These are phyloP conservation scores for Diospyros lotus DNA, from an alignment of 148 eudicot species.

Conservation along the genomic window DNA sequence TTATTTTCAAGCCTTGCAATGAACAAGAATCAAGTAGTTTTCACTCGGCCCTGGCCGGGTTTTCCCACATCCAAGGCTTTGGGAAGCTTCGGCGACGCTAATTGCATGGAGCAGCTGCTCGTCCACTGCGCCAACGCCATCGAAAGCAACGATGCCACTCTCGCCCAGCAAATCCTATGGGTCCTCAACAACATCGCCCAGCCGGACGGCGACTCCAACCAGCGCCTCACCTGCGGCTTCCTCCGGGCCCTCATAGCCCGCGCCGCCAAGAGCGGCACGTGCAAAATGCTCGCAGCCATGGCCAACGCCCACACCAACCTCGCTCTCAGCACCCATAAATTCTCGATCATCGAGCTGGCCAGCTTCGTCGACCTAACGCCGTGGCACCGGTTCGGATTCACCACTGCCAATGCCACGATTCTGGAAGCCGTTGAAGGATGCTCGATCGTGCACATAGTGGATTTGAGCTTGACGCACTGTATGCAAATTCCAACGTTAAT, in stretches of 20 bases:
- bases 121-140: slow-evolving; percentile 91
- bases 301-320: slow-evolving; percentile 18
- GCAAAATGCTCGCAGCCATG: slow-evolving; percentile 31
- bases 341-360: slow-evolving; percentile 69
- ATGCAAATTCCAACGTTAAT: slow-evolving; percentile 94
- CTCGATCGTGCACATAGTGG: slow-evolving; percentile 59
- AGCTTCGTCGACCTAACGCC: slow-evolving; percentile 85
- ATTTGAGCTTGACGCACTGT: slow-evolving; percentile 75
- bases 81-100: slow-evolving; percentile 48
- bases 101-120: slow-evolving; percentile 77
- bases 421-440: slow-evolving; percentile 56
- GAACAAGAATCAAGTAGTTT: slow-evolving; percentile 31
- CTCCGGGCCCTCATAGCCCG: slow-evolving; percentile 76
- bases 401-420: slow-evolving; percentile 73
- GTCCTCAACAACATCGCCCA: slow-evolving; percentile 84
- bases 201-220: slow-evolving; percentile 75
- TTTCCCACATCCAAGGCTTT: slow-evolving; percentile 29
- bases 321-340: slow-evolving; percentile 32
- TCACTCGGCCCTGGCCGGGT: slow-evolving; percentile 44
- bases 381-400: slow-evolving; percentile 91
- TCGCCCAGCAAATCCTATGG: slow-evolving; percentile 87
- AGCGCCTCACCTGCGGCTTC: slow-evolving; percentile 75
- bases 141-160: slow-evolving; percentile 69
- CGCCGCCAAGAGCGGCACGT: slow-evolving; percentile 43
- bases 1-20: slow-evolving; percentile 14